phyloP scores from a whole-genome alignment of 2,329 filamentous ascomycete genomes.

The Fusarium robinianum region DNA sequence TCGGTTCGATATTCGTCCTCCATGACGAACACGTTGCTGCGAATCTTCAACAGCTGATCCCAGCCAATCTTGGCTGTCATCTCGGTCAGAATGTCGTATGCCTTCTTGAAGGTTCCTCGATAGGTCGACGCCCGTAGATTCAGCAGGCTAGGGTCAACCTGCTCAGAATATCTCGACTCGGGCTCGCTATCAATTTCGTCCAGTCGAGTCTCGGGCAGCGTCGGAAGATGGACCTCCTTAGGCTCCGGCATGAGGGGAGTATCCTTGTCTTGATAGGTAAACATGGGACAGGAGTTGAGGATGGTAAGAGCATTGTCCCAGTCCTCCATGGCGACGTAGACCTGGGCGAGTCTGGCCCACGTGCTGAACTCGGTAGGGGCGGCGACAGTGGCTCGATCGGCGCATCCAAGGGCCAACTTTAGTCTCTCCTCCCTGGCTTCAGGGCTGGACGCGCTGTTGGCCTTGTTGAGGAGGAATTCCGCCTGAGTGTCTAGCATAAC shows the following conservation, averaged over 20 bases:
- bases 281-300: conserved; percentile 98
- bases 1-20: conserved; percentile 97
- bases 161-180: conserved; percentile 77
- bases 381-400: conserved; percentile 91
- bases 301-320: conserved; percentile 96
- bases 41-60: conserved; percentile 92
- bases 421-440: conserved; percentile 68
- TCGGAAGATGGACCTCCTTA: conserved; percentile 82
- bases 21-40: conserved; percentile 99
- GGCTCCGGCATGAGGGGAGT: conserved; percentile 93
- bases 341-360: conserved; percentile 90
- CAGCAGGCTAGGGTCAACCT: conserved; percentile 83
- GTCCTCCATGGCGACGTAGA: conserved; percentile 91
- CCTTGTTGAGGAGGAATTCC: conserved; percentile 87
- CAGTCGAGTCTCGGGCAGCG: conserved; percentile 83
- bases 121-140: conserved; percentile 88
- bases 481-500: conserved; percentile 94
- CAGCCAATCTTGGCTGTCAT: conserved; percentile 97
- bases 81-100: conserved; percentile 91
- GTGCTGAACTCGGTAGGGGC: conserved; percentile 97
- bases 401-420: conserved; percentile 87
- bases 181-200: conserved; percentile 96
- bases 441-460: conserved; percentile 57
- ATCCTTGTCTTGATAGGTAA: conserved; percentile 99
- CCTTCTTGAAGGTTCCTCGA: conserved; percentile 93